A percentile compares a stretch with the other conserved stretches of the same genome.
phyloP scores from a whole-genome alignment of 176 grass and related monocot species.

The Oryza meyeriana region DNA sequence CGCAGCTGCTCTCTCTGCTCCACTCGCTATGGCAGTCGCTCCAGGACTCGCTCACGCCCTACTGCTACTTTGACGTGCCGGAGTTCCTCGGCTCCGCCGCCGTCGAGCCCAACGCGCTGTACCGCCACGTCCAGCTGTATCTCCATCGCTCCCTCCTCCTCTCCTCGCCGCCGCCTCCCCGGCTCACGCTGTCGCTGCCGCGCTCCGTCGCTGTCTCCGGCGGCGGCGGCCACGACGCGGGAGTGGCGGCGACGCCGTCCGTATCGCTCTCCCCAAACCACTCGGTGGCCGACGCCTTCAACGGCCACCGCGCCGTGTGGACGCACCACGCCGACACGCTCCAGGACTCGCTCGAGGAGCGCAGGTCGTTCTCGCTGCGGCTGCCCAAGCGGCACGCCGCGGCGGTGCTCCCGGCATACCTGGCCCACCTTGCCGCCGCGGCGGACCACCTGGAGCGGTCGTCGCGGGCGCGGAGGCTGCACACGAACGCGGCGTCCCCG shows the following conservation, averaged over 20 bases:
- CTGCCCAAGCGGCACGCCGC: conserved; percentile 78
- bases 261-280: conserved; percentile 94
- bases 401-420: conserved; percentile 66
- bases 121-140: conserved; percentile 92
- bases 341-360: conserved; percentile 94
- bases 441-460: conserved; percentile 77
- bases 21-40: conserved; percentile 90
- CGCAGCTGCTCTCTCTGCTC: conserved; percentile 79
- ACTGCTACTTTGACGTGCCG: conserved; percentile 94
- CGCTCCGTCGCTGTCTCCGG: conserved; percentile 27
- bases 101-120: conserved; percentile 89
- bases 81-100: conserved; percentile 89
- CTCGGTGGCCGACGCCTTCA: conserved; percentile 69
- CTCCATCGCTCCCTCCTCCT: conserved; percentile 84
- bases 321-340: conserved; percentile 89
- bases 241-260: conserved; percentile 18
- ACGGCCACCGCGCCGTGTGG: conserved; percentile 74
- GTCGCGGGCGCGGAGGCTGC: conserved; percentile 69
- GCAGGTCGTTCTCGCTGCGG: conserved; percentile 79
- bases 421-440: conserved; percentile 58
- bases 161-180: conserved; percentile 56
- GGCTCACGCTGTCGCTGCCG: conserved; percentile 74
- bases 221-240: not conserved
- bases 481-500: conserved; percentile 61
- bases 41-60: conserved; percentile 87